These are phyloP conservation scores for Mitragyna speciosa DNA, from an alignment of 257 asterid genomes.

Conservation along the genomic window DNA sequence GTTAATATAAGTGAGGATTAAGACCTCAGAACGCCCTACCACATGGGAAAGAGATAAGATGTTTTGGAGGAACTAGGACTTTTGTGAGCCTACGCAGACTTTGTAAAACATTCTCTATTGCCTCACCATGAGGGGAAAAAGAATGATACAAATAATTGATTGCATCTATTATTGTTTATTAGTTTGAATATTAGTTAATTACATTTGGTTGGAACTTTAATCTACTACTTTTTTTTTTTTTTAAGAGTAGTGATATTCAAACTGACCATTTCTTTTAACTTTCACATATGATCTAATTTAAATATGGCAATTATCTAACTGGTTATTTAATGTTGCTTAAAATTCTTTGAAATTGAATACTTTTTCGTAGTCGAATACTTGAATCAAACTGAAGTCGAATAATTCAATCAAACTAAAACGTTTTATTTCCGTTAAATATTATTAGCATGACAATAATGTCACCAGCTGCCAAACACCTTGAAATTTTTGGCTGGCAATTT, in stretches of 20 bases:
- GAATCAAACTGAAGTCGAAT: not conserved
- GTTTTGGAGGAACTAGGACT: constrained; percentile 13
- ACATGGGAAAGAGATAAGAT: constrained; percentile 14
- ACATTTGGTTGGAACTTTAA: not conserved
- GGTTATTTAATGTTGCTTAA: not conserved
- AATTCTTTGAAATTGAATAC: not conserved
- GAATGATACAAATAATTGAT: constrained; percentile 8
- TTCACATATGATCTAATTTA: not conserved
- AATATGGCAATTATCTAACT: not conserved
- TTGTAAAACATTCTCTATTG: constrained; percentile 13
- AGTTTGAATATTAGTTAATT: constrained; percentile 2
- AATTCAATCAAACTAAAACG: not conserved
- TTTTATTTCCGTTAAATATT: not conserved
- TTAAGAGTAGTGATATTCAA: too few species aligned
- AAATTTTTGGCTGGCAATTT: too few species aligned
- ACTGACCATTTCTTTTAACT: too few species aligned
- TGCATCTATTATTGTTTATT: constrained; percentile 1
- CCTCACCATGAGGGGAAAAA: not conserved
- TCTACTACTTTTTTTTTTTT: not conserved
- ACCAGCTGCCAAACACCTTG: too few species aligned
- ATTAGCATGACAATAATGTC: not conserved
- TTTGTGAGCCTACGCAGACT: constrained; percentile 22
- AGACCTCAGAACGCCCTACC: not conserved
- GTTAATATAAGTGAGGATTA: not conserved
- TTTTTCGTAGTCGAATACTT: not conserved